These are phyloP conservation scores for Clausena lansium DNA, from an alignment of 345 rosid genomes.

Conservation along the genomic window DNA sequence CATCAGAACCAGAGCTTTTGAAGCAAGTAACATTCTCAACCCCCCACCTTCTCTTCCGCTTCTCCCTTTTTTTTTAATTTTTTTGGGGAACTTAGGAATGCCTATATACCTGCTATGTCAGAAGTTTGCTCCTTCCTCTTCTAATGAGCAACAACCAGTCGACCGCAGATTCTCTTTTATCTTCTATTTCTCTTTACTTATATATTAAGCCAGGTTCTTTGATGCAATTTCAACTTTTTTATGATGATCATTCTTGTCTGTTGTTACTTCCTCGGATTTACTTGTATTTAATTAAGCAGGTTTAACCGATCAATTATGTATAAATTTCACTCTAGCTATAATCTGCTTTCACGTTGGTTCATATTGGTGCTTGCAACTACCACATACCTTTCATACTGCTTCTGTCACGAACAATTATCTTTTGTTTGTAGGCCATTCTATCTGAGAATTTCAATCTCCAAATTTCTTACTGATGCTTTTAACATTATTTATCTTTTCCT, in stretches of 20 bases:
- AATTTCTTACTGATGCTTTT: too few relatives aligned
- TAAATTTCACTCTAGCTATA: neutral
- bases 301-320: neutral
- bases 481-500: too few relatives aligned
- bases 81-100: neutral
- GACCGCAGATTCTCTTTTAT: neutral
- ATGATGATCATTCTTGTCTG: neutral
- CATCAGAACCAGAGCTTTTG: slow-evolving; percentile 82
- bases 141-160: neutral
- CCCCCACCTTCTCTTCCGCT: too few relatives aligned
- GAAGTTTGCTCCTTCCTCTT: neutral
- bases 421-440: too few relatives aligned
- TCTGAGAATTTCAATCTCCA: too few relatives aligned
- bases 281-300: neutral
- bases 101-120: neutral
- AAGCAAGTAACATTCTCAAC: slow-evolving; percentile 57
- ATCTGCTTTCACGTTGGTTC: neutral
- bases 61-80: too few relatives aligned
- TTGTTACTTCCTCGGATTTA: neutral
- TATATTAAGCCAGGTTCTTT: too few relatives aligned
- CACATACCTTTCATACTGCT: neutral
- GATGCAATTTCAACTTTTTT: slow-evolving; percentile 10
- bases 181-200: neutral
- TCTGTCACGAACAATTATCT: neutral
- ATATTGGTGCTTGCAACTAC: neutral